Base-by-base conservation (phyloP, 441 rosid species). In the Syzygium malaccense region DNA sequence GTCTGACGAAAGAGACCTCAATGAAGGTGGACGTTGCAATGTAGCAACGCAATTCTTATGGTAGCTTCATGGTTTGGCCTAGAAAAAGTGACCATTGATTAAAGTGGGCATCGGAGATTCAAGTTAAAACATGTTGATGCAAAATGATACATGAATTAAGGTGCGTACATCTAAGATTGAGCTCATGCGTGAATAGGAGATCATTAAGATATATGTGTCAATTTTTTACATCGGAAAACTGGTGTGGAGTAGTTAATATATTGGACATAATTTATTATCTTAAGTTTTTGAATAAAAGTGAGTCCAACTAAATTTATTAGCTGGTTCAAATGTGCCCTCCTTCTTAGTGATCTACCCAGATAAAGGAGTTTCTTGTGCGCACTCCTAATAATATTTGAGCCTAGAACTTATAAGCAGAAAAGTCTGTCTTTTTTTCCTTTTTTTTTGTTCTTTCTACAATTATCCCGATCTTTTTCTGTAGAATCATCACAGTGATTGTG, bases 41-140 rank as follows among this genome's bases (percentile, higher is more conserved):
- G 51, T 19, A 71, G 10, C 14, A 12, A 37, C 0, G 9, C 1
- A 2, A 17, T 75, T 6, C 15, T 37, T 0, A 11, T 37, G 83
- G 51, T 1, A 4, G 2, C 7, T 37, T 75, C 14, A 20, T 12
- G n/a, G 51, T 37, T 37, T 1, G 1, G 14, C 17, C 8, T 2
- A 0, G 17, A 37, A 5, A 75, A 23, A 41, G 14, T 37, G n/a
- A 20, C 8, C 0, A 71, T 2, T 5, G 23, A 37, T 71, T 13
- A 71, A 20, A 23, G n/a, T 25, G 26, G 3, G 7, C 4, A 2
- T 71, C 23, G 1, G 10, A 75, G 26, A 75, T 23, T 68, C 83
- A 12, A 37, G n/a, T 20, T 6, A 8, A 71, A 7, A 37, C 49
- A 20, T 71, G 26, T 64, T 32, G 80, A 37, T 20, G 14, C 8